Percentiles rank a stretch among this genome's conserved stretches.
Conservation (phyloP, 148 eudicot genomes). For the Rhododendron kiyosumense region DNA sequence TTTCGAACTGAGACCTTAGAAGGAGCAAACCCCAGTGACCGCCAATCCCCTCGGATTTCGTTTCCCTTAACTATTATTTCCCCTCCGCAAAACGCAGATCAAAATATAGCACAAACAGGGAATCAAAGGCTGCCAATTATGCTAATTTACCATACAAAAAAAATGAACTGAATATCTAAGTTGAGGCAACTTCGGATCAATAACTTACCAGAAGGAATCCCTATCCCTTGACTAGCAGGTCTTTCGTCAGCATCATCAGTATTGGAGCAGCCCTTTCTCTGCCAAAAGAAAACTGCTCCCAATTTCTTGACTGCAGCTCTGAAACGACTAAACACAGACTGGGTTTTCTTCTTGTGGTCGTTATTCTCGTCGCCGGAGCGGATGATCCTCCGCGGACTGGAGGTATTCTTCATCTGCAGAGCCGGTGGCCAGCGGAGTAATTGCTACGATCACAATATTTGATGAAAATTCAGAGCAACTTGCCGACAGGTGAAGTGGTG, state of each 20-base stretch:
- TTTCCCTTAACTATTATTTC: neutral
- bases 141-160: neutral
- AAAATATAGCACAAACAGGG: neutral
- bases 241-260: neutral
- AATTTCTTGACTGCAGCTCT: slow-evolving; percentile 21
- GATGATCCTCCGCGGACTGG: neutral
- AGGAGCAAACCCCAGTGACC: neutral
- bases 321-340: slow-evolving; percentile 4
- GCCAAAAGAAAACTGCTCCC: slow-evolving; percentile 9
- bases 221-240: neutral
- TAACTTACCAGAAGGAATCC: slow-evolving; percentile 22
- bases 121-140: neutral
- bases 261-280: slow-evolving; percentile 9
- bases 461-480: neutral
- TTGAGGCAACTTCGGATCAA: neutral
- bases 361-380: neutral
- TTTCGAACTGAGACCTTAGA: neutral
- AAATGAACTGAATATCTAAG: neutral
- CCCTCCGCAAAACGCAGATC: neutral
- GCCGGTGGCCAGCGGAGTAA: neutral
- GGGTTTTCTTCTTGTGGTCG: neutral
- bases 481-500: neutral
- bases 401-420: slow-evolving; percentile 6
- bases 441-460: neutral
- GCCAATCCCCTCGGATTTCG: neutral